Evolutionary conservation across 1,139 yeast genomes (phyloP), one percentile per base, ranked within the genome.

Genomic region (Zygosaccharomyces sapae): DNA sequence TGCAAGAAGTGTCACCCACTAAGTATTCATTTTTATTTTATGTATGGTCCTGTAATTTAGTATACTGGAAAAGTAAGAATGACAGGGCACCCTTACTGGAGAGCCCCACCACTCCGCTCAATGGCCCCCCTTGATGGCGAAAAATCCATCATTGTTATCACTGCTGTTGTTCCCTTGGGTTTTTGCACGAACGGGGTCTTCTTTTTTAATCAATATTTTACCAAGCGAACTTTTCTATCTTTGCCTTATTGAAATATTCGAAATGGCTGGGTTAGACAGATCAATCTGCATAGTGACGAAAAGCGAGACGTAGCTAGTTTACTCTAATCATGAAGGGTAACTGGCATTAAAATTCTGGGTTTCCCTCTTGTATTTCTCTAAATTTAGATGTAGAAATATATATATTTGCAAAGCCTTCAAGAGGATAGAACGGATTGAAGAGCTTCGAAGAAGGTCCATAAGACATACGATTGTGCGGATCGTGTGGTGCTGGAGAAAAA

Each of bases 1-100:
- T 56, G 63, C 52, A 43, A 62, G 46, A 44, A 54, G 48, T 31
- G 41, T 48, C n/a, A 48, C 51, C 25, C 51, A 48, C 41, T 48
- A 35, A 34, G 19, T 10, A 33, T 4, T 12, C 12, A 9, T 33
- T 24, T 13, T 33, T 33, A 22, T 22, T 22, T 33, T 22, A 24
- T 22, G 12, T 33, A 22, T 18, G 29, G 18, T 22, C 29, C 39
- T 25, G 16, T 36, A 36, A 25, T 25, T 36, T 22, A 36, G 16
- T 10, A 18, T 36, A 22, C 13, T 31, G 9, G 16, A 31, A 12
- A 31, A 13, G 34, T 31, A 31, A 31, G 34, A 31, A 12, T 16
- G 16, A 22, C 25, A 22, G 25, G 25, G 25, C 25, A 22, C 25
- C 25, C 25, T 22, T 22, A 22, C 25, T 22, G 25, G 25, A 22